A percentile compares a stretch with the other conserved stretches of the same genome.
Conservation (phyloP, 345 rosid genomes). For the Brassica carinata region DNA sequence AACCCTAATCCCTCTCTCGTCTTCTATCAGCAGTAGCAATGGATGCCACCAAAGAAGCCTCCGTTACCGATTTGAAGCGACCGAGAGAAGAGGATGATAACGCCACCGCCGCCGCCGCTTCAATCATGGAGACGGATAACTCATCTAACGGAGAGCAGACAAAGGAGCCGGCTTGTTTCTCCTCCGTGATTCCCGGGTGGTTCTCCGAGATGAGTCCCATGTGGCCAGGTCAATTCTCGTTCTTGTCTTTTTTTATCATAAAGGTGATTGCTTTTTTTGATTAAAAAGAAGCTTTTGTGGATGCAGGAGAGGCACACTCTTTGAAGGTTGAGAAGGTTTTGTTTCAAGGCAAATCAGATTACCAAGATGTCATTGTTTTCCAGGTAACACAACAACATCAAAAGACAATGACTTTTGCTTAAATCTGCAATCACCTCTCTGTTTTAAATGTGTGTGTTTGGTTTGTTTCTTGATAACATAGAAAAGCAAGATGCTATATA, state of each 20-base stretch:
- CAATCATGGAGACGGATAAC: conserved; percentile 43
- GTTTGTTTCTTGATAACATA: not conserved
- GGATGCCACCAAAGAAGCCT: too few relatives aligned
- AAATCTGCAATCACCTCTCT: not conserved
- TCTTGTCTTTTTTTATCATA: not conserved
- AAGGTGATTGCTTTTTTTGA: not conserved
- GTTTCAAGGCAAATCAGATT: conserved; percentile 79
- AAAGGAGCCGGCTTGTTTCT: conserved; percentile 46
- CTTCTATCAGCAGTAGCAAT: too few relatives aligned
- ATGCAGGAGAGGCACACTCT: conserved; percentile 85
- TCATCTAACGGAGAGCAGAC: conserved; percentile 28
- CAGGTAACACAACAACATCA: conserved; percentile 48
- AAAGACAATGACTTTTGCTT: not conserved
- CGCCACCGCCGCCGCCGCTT: conserved; percentile 32
- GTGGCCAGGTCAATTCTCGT: conserved; percentile 71
- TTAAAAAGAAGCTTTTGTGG: not conserved
- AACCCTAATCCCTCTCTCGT: too few relatives aligned
- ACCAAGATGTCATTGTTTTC: conserved; percentile 77
- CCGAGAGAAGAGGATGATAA: conserved; percentile 59
- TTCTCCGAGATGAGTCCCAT: conserved; percentile 88
- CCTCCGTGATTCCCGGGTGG: conserved; percentile 87
- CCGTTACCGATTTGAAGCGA: too few relatives aligned
- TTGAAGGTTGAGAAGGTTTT: conserved; percentile 71
- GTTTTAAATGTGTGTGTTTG: not conserved
- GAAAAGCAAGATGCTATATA: not conserved